phyloP scores from a whole-genome alignment of 2,329 filamentous ascomycete species.

The Ascocoryne sarcoides region DNA sequence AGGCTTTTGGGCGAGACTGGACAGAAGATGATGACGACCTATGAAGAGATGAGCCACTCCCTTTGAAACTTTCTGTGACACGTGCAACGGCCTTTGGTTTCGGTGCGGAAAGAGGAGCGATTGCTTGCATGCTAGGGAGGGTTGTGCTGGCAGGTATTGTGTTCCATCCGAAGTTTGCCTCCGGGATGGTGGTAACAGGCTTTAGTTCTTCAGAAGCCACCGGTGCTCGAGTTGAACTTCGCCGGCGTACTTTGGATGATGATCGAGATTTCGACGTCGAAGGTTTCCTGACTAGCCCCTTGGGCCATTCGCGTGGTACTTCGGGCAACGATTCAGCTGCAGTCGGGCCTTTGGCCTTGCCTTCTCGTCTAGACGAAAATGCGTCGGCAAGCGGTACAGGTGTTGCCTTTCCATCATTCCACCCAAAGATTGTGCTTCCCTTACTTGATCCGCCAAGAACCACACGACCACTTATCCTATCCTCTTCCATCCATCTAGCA shows the following conservation, averaged over 20 bases:
- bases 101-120: neutral
- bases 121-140: neutral
- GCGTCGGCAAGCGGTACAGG: slow-evolving; percentile 37
- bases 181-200: slow-evolving; percentile 3
- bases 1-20: neutral
- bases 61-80: neutral
- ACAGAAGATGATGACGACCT: neutral
- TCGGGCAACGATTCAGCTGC: slow-evolving; percentile 9
- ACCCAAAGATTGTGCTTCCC: slow-evolving; percentile 48
- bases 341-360: slow-evolving; percentile 10
- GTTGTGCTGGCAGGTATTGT: neutral
- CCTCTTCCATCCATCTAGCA: slow-evolving; percentile 57
- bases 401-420: slow-evolving; percentile 44
- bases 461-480: slow-evolving; percentile 45
- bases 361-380: slow-evolving; percentile 16
- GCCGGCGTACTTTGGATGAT: slow-evolving; percentile 13
- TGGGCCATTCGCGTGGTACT: slow-evolving; percentile 23
- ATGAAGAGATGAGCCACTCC: neutral
- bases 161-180: slow-evolving; percentile 22
- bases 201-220: slow-evolving; percentile 6
- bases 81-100: neutral
- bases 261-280: slow-evolving; percentile 17
- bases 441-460: slow-evolving; percentile 38
- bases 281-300: slow-evolving; percentile 13
- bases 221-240: slow-evolving; percentile 13